Percentiles rank a stretch among this genome's conserved stretches.
Evolutionary conservation across 2,329 filamentous ascomycete genomes (phyloP).

Genomic region (Nigrograna mackinnonii): DNA sequence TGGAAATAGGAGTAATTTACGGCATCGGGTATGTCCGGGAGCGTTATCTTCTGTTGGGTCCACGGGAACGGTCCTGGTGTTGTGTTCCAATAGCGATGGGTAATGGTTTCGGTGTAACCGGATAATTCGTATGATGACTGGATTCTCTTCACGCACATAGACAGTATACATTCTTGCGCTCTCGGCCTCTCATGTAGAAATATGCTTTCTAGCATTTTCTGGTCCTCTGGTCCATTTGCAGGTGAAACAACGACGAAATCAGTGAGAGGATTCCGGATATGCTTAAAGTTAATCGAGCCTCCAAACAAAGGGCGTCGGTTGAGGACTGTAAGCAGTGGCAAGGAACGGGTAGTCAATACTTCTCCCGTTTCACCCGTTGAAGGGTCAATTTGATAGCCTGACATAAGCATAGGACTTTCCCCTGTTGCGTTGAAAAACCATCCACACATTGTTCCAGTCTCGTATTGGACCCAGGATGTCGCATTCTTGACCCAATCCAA

Average conservation of each 20-base stretch:
- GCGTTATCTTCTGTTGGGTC: not conserved
- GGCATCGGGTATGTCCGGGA: not conserved
- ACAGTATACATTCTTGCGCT: constrained; percentile 22
- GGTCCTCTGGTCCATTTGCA: constrained; percentile 3
- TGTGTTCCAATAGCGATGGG: constrained; percentile 3
- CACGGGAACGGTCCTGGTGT: constrained; percentile 15
- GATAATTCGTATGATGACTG: constrained; percentile 21
- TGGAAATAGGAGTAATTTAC: constrained; percentile 5
- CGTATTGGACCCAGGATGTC: not conserved
- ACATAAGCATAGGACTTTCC: constrained; percentile 9
- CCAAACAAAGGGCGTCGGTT: constrained; percentile 3
- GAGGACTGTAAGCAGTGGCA: constrained; percentile 5
- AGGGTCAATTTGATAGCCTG: constrained; percentile 9
- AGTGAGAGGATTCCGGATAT: constrained; percentile 8
- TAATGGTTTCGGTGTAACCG: constrained; percentile 20
- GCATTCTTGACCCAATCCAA: constrained; percentile 10
- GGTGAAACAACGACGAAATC: constrained; percentile 9
- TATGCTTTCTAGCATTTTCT: constrained; percentile 6
- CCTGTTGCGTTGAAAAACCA: constrained; percentile 18
- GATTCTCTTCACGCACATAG: constrained; percentile 33
- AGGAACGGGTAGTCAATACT: constrained; percentile 7
- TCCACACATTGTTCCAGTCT: constrained; percentile 13
- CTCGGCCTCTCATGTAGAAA: constrained; percentile 12
- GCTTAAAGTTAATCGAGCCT: constrained; percentile 12
- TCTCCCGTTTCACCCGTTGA: constrained; percentile 5